Base-by-base conservation (phyloP, 345 rosid genomes). In the Brassica incana region DNA sequence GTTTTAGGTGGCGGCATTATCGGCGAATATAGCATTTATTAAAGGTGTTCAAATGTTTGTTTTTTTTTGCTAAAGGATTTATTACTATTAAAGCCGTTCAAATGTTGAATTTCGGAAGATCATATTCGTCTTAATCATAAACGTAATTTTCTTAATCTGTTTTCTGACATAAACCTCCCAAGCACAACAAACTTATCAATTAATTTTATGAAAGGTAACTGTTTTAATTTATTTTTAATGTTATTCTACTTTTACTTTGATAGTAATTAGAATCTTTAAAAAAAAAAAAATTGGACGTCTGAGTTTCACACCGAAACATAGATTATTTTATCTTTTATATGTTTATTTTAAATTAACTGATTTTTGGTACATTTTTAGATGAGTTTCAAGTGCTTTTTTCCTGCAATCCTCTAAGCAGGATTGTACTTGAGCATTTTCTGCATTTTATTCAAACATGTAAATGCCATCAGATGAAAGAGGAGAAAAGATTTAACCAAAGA, bases 371-470 rank as follows among this genome's bases (percentile, higher is more conserved):
- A 38, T 8, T 8, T 5, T 38, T 38, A 38, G 10, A 38, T 10
- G 38, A 36, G 7, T 36, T 2, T 36, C 97, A 66, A 95, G 84
- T 23, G 97, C 99, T 89, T 88, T 90, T 90, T 95, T 33, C 97
- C 97, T 12, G 97, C 89, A 60, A 92, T 92, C 83, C 97, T 87
- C 45, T 91, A 95, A 32, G 35, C 88, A 8, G 98, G 98, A 78
- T 92, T 90, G 81, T 90, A 91, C 68, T 79, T 87, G 15, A 95
- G 93, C 97, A 92, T 87, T 70, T 81, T 86, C 97, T 95, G 91
- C 92, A 85, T 71, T 73, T 68, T 32, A 72, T 33, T 38, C 15
- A 76, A 71, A 74, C 58, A 74, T 8, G 69, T 2, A 80, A 67
- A 20, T 60, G 62, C 54, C 67, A 59, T 79, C 70, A 67, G 63